These are phyloP conservation scores for Microdochium trichocladiopsis DNA, from an alignment of 2,329 filamentous ascomycete genomes.

Conservation along the genomic window DNA sequence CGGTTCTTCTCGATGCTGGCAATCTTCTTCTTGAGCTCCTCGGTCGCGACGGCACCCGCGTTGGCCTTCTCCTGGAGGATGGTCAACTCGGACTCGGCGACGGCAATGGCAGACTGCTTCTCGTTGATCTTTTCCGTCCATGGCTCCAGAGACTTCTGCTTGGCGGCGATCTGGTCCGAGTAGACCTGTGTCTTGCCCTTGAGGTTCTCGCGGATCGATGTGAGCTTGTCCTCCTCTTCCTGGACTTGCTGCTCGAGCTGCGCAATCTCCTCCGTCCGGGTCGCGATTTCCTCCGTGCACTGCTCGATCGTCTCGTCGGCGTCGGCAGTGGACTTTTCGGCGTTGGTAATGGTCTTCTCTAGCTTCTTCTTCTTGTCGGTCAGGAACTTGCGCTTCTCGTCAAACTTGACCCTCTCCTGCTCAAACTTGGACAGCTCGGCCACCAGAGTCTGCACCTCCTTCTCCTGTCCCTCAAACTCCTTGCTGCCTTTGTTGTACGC, in stretches of 20 bases:
- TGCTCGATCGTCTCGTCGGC: constrained; percentile 73
- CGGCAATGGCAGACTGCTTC: constrained; percentile 88
- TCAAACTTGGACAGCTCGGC: constrained; percentile 92
- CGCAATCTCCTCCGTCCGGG: constrained; percentile 65
- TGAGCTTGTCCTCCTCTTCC: constrained; percentile 73
- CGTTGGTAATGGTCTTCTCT: constrained; percentile 76
- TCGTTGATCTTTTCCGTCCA: constrained; percentile 98
- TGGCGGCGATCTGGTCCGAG: constrained; percentile 83
- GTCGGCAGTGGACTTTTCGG: constrained; percentile 66
- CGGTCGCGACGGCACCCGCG: constrained; percentile 74
- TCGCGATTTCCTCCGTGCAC: constrained; percentile 71
- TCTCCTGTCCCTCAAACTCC: constrained; percentile 76
- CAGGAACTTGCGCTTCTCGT: constrained; percentile 95
- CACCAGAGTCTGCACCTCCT: constrained; percentile 67
- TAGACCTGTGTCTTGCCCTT: constrained; percentile 95
- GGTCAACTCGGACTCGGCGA: constrained; percentile 88
- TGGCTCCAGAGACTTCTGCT: constrained; percentile 90
- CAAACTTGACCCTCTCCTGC: constrained; percentile 93
- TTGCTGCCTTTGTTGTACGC: constrained; percentile 76
- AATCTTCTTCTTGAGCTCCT: constrained; percentile 79
- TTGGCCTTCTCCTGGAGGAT: constrained; percentile 88
- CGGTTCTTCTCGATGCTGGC: constrained; percentile 64
- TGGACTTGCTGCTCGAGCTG: constrained; percentile 71
- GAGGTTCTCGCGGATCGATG: constrained; percentile 74
- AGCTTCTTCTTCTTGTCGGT: constrained; percentile 88